Conservation (phyloP, 2,329 filamentous ascomycete species). For the Claviceps monticola region DNA sequence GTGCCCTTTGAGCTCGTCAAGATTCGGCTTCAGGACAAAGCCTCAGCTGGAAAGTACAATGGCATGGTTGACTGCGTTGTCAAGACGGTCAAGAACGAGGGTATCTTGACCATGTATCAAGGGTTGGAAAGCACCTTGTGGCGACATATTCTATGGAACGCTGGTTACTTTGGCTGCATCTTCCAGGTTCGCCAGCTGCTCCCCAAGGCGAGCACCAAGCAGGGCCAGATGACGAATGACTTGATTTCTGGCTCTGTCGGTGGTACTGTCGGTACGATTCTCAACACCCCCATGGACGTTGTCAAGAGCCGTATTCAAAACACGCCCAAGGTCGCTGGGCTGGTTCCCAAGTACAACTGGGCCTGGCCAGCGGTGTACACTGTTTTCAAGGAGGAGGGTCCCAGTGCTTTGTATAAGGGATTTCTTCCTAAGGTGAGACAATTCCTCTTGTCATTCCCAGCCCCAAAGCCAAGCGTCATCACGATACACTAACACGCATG, state of each 20-base stretch:
- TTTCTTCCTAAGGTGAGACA: constrained; percentile 88
- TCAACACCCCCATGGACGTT: constrained; percentile 95
- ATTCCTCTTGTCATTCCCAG: constrained; percentile 13
- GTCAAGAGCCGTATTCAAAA: constrained; percentile 99
- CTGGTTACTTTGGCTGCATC: constrained; percentile 95
- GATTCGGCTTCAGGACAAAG: constrained; percentile 93
- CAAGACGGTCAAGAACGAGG: constrained; percentile 76
- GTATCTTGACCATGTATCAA: constrained; percentile 82
- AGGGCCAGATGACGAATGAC: constrained; percentile 72
- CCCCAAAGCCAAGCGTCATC: neutral
- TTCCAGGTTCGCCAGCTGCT: constrained; percentile 86
- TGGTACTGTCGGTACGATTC: constrained; percentile 73
- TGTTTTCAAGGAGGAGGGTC: constrained; percentile 87
- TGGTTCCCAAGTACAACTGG: constrained; percentile 95
- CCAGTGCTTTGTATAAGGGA: constrained; percentile 87
- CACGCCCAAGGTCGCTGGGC: constrained; percentile 67
- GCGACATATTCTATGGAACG: constrained; percentile 84
- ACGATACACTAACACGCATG: constrained; percentile 3
- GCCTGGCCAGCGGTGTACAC: constrained; percentile 77
- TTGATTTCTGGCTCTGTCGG: constrained; percentile 75
- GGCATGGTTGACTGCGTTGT: constrained; percentile 67
- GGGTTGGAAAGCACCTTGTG: constrained; percentile 93
- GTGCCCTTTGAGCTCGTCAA: constrained; percentile 98
- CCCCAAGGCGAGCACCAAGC: constrained; percentile 69
- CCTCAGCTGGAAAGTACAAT: constrained; percentile 76